phyloP scores from a whole-genome alignment of 1,284 basidiomycete genomes.

The Xerocomus minutiporus region DNA sequence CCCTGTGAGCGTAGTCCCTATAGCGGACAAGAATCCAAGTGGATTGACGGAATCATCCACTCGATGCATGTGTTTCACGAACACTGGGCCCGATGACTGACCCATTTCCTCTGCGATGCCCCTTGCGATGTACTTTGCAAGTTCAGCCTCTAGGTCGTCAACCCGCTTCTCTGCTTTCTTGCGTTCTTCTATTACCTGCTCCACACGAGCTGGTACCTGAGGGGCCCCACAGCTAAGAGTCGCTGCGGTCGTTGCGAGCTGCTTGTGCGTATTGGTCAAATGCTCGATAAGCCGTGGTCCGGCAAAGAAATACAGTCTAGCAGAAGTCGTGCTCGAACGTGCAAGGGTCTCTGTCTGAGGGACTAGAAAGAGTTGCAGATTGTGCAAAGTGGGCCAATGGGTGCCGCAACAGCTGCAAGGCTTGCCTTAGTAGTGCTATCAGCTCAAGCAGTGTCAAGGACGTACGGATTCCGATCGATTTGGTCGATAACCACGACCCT shows the following conservation, averaged over 20 bases:
- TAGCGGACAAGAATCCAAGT: slow-evolving; percentile 56
- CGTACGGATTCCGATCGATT: slow-evolving; percentile 36
- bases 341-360: slow-evolving; percentile 60
- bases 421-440: neutral
- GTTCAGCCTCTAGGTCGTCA: slow-evolving; percentile 62
- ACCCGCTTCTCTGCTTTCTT: slow-evolving; percentile 59
- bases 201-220: slow-evolving; percentile 65
- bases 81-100: slow-evolving; percentile 20
- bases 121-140: slow-evolving; percentile 55
- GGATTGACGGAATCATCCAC: slow-evolving; percentile 59
- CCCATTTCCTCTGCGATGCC: slow-evolving; percentile 39
- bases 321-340: slow-evolving; percentile 56
- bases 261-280: slow-evolving; percentile 51
- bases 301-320: slow-evolving; percentile 75
- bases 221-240: slow-evolving; percentile 63
- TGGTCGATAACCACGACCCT: slow-evolving; percentile 76
- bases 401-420: slow-evolving; percentile 77
- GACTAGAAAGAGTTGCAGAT: slow-evolving; percentile 68
- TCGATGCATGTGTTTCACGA: slow-evolving; percentile 50
- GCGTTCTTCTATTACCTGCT: slow-evolving; percentile 62
- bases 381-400: slow-evolving; percentile 68
- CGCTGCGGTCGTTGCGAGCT: slow-evolving; percentile 53
- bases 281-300: slow-evolving; percentile 70
- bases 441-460: neutral
- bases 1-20: slow-evolving; percentile 47